These are phyloP conservation scores for Coemansia sp. DNA, from an alignment of 192 early-diverging fungal species.

Conservation along the genomic window DNA sequence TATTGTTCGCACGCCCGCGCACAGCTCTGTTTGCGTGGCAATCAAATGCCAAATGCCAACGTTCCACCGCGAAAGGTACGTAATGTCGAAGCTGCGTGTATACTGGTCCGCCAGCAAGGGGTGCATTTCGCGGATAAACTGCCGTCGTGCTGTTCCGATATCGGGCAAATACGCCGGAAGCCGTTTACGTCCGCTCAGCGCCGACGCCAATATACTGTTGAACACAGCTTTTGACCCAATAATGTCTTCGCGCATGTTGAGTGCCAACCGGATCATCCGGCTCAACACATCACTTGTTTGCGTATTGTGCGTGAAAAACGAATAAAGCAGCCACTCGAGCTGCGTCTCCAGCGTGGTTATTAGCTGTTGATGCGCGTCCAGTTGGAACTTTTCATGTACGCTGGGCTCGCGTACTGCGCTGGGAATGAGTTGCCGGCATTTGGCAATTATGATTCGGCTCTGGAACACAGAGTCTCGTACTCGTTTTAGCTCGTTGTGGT, in stretches of 20 bases:
- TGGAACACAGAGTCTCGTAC: slow-evolving; percentile 14
- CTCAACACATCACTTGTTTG: slow-evolving; percentile 6
- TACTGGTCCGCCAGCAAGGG: slow-evolving; percentile 25
- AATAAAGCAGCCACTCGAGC: slow-evolving; percentile 49
- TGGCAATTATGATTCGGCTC: slow-evolving; percentile 26
- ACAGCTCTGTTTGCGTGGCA: slow-evolving; percentile 33
- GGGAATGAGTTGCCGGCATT: slow-evolving; percentile 26
- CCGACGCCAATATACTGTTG: slow-evolving; percentile 30
- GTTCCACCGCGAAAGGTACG: slow-evolving; percentile 37
- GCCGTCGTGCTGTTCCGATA: slow-evolving; percentile 28
- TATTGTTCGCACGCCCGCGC: slow-evolving; percentile 24
- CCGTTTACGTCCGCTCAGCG: slow-evolving; percentile 12
- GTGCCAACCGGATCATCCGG: slow-evolving; percentile 19
- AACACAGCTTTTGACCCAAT: slow-evolving; percentile 36
- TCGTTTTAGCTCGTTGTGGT: slow-evolving; percentile 17
- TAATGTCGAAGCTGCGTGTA: slow-evolving; percentile 33
- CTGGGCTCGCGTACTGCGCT: slow-evolving; percentile 38
- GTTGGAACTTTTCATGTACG: slow-evolving; percentile 40
- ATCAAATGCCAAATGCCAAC: slow-evolving; percentile 45
- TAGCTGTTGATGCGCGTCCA: slow-evolving; percentile 17
- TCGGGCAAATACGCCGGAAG: slow-evolving; percentile 44
- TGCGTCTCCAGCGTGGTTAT: slow-evolving; percentile 42
- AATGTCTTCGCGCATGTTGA: slow-evolving; percentile 47
- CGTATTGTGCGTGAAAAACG: slow-evolving; percentile 31
- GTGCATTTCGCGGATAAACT: slow-evolving; percentile 21